Percentiles rank a stretch among this genome's conserved stretches.
These are phyloP conservation scores for Brassica carinata DNA, from an alignment of 345 rosid species.

Conservation along the genomic window DNA sequence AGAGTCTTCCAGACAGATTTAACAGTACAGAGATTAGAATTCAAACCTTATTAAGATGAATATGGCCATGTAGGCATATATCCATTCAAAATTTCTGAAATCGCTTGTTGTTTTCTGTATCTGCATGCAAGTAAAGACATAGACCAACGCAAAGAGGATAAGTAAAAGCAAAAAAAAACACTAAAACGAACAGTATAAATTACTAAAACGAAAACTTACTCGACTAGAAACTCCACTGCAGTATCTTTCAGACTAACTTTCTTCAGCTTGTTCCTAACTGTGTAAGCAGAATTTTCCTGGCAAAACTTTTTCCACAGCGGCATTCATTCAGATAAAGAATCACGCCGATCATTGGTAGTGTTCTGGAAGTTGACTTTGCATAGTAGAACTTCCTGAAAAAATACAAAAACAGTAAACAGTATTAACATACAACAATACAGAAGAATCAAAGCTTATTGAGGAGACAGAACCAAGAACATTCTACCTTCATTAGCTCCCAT, in stretches of 20 bases:
- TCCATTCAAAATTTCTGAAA: slow-evolving; percentile 49
- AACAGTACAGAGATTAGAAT: slow-evolving; percentile 23
- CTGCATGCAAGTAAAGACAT: slow-evolving; percentile 46
- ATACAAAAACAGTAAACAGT: slow-evolving; percentile 17
- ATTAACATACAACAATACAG: slow-evolving; percentile 10
- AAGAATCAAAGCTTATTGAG: background rate
- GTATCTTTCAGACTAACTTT: slow-evolving; percentile 78
- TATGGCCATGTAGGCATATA: slow-evolving; percentile 70
- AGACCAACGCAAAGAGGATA: slow-evolving; percentile 12
- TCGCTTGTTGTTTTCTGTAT: slow-evolving; percentile 51
- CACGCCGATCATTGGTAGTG: slow-evolving; percentile 68
- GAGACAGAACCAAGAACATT: slow-evolving; percentile 8
- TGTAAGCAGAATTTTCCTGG: slow-evolving; percentile 70
- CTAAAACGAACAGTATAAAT: slow-evolving; percentile 10
- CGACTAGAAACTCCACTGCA: slow-evolving; percentile 64
- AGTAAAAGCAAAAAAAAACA: background rate
- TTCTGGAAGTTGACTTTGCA: slow-evolving; percentile 80
- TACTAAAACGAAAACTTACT: slow-evolving; percentile 55
- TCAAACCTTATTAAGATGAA: slow-evolving; percentile 76
- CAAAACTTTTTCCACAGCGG: slow-evolving; percentile 71
- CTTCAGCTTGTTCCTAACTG: slow-evolving; percentile 74
- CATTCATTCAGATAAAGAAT: slow-evolving; percentile 71
- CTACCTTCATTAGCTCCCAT: slow-evolving; percentile 98
- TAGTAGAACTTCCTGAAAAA: slow-evolving; percentile 79
- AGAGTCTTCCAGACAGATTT: slow-evolving; percentile 22